phyloP scores from a whole-genome alignment of 2,329 filamentous ascomycete genomes.

The Stagonosporopsis cucurbitacearum region DNA sequence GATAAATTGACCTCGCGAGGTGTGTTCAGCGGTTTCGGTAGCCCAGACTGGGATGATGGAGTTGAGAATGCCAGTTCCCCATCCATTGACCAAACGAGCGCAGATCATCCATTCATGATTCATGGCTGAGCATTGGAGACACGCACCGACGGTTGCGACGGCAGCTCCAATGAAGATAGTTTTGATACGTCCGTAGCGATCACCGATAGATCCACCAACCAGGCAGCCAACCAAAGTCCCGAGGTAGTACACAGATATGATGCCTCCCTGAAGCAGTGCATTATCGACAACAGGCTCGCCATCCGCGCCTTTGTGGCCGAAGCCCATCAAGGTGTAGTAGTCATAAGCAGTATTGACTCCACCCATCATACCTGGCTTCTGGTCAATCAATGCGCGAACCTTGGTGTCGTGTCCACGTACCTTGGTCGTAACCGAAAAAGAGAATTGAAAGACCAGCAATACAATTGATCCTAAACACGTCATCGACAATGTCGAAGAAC shows the following conservation, averaged over 20 bases:
- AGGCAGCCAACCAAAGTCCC: conserved; percentile 38
- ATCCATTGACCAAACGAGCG: conserved; percentile 67
- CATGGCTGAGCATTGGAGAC: conserved; percentile 69
- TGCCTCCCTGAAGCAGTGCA: conserved; percentile 41
- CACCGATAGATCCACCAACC: conserved; percentile 34
- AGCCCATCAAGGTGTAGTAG: conserved; percentile 41
- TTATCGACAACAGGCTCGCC: conserved; percentile 34
- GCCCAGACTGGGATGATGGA: conserved; percentile 75
- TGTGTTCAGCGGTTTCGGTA: conserved; percentile 72
- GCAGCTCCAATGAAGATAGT: conserved; percentile 36
- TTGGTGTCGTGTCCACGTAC: not conserved
- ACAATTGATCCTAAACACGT: conserved; percentile 30
- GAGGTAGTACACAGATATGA: conserved; percentile 43
- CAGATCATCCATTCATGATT: conserved; percentile 65
- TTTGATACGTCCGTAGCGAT: conserved; percentile 37
- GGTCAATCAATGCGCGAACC: not conserved
- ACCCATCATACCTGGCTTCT: conserved; percentile 37
- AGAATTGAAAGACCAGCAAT: conserved; percentile 41
- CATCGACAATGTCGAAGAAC: not conserved
- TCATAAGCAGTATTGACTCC: conserved; percentile 43
- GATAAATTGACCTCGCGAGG: conserved; percentile 71
- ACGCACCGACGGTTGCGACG: conserved; percentile 58
- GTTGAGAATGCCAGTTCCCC: conserved; percentile 73
- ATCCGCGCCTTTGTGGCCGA: conserved; percentile 36
- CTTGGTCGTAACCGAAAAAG: conserved; percentile 40